Evolutionary conservation across 148 eudicot genomes (phyloP), one percentile per base, ranked within the genome.

Genomic region (Chenopodium quinoa): DNA sequence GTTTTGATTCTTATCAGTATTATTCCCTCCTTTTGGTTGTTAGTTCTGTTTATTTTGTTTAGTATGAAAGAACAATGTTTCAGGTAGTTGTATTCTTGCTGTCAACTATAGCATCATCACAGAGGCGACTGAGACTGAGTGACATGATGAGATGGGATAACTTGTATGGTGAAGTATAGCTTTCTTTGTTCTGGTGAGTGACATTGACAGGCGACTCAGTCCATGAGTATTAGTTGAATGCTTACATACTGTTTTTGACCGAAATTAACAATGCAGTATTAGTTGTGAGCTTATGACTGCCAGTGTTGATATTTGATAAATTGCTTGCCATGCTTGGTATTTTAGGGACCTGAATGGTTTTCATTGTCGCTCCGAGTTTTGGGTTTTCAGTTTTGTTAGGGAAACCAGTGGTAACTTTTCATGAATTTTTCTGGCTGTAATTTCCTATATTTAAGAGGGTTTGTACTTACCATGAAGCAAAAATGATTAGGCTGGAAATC

Each of bases 141-240:
- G 46, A 58, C 37, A 22, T 76, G 79, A 62, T 19, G 37, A 37
- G 78, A 76, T 76, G 78, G 25, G 10, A 32, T 22, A 34, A 31
- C 31, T 37, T 58, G 7, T 23, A 19, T 11, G 75, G 50, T 34
- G 56, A 22, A 72, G 54, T 13, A 14, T 72, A 0, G n/a, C 25
- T n/a, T 73, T 72, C 50, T 40, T 46, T 27, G 60, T 48, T 48
- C 58, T 74, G 34, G 40, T 27, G 63, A 50, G 77, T 27, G 77
- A 50, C 77, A 52, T 25, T 48, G 77, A 25, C 27, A 47, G 63
- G 40, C 12, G n/a, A 50, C 40, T 74, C 58, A 73, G 14, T 52
- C n/a, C 63, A 73, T 9, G 50, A 47, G 19, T 72, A 40, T 44
- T 27, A 27, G 34, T 67, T 29, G 20, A 37, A 67, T 65, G 71